Evolutionary conservation across 495 filamentous ascomycete species (phyloP).

Genomic region (Diplogelasinospora grovesii): DNA sequence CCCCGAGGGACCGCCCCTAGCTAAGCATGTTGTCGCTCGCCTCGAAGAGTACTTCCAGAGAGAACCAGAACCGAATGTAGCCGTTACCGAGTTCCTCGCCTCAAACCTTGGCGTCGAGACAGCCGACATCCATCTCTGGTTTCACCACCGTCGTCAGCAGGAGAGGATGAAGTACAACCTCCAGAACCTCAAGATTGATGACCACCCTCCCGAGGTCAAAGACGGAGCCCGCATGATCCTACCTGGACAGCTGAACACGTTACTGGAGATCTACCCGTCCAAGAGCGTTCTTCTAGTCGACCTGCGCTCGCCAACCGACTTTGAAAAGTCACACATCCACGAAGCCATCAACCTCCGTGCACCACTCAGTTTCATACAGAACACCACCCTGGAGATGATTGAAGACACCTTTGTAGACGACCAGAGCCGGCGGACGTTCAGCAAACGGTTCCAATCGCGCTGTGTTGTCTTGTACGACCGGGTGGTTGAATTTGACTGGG

Average conservation of each 20-base stretch:
- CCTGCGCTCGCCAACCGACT: slow-evolving; percentile 35
- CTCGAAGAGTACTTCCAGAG: slow-evolving; percentile 39
- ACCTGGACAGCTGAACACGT: slow-evolving; percentile 38
- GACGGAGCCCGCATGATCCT: slow-evolving; percentile 37
- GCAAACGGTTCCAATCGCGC: slow-evolving; percentile 36
- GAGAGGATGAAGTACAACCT: slow-evolving; percentile 32
- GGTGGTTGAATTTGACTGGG: slow-evolving; percentile 38
- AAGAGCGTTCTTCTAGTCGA: slow-evolving; percentile 40
- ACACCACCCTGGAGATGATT: slow-evolving; percentile 42
- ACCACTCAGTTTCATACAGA: slow-evolving; percentile 33
- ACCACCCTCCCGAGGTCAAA: slow-evolving; percentile 16
- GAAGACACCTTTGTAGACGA: slow-evolving; percentile 40
- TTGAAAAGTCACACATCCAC: slow-evolving; percentile 40
- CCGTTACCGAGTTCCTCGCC: slow-evolving; percentile 32
- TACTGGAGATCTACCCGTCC: slow-evolving; percentile 39
- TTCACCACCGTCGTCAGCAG: slow-evolving; percentile 37
- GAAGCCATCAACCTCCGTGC: slow-evolving; percentile 42
- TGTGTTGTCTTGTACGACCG: slow-evolving; percentile 45
- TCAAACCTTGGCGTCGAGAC: slow-evolving; percentile 36
- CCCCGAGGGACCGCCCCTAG: slow-evolving; percentile 25
- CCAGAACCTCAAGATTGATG: slow-evolving; percentile 28
- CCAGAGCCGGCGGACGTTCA: slow-evolving; percentile 35
- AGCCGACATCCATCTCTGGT: slow-evolving; percentile 35
- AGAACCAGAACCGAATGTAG: slow-evolving; percentile 31
- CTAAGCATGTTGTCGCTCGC: slow-evolving; percentile 29